Percentiles rank a stretch among this genome's conserved stretches.
phyloP scores from a whole-genome alignment of 2,329 filamentous ascomycete genomes.

The Botrytis pseudocinerea region DNA sequence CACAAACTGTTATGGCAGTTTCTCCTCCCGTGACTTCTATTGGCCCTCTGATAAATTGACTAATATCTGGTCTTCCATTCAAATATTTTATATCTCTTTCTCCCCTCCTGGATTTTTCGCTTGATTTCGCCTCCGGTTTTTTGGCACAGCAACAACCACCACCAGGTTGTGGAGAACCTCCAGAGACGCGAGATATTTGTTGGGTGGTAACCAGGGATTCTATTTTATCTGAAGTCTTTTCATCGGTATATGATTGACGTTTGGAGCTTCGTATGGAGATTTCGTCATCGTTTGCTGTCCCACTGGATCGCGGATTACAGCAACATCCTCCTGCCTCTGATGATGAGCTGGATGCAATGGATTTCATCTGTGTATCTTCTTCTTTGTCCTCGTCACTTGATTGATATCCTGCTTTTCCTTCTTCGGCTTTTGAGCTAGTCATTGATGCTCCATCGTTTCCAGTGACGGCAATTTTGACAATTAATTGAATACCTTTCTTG shows the following conservation, averaged over 20 bases:
- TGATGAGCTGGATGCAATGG: slow-evolving; percentile 16
- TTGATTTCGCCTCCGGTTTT: not conserved
- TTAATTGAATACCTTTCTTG: slow-evolving; percentile 50
- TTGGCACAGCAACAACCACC: slow-evolving; percentile 19
- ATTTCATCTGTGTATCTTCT: slow-evolving; percentile 23
- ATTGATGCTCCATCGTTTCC: slow-evolving; percentile 18
- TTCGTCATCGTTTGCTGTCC: slow-evolving; percentile 1
- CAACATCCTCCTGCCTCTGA: slow-evolving; percentile 18
- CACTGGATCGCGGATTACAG: slow-evolving; percentile 18
- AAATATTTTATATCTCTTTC: slow-evolving; percentile 41
- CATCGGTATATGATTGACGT: slow-evolving; percentile 16
- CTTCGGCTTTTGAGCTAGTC: slow-evolving; percentile 12
- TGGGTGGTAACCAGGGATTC: not conserved
- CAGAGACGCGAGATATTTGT: not conserved
- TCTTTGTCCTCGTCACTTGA: slow-evolving; percentile 2
- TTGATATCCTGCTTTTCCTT: slow-evolving; percentile 15
- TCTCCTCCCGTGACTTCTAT: slow-evolving; percentile 61
- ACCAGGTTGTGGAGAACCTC: not conserved
- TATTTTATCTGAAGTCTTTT: slow-evolving; percentile 11
- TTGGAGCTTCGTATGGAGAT: slow-evolving; percentile 14
- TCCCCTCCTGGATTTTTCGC: slow-evolving; percentile 8
- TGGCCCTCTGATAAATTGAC: slow-evolving; percentile 51
- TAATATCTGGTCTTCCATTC: slow-evolving; percentile 50
- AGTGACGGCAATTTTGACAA: slow-evolving; percentile 57
- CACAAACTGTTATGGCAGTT: slow-evolving; percentile 62